Conservation (phyloP, 176 grass and related monocot species). For the Ensete glaucum region DNA sequence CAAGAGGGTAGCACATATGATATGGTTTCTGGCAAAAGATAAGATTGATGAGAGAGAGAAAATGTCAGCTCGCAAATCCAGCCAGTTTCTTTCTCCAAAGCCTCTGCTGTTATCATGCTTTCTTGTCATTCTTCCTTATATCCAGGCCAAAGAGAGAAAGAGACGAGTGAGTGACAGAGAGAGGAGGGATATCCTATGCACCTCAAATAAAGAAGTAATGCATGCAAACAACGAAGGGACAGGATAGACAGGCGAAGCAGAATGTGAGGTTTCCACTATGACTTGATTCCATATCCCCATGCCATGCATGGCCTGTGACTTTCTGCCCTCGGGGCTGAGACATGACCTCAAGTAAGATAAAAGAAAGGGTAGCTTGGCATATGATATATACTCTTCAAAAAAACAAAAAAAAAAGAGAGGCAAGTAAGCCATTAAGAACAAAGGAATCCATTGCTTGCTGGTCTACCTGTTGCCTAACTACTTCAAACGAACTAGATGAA, state of each 20-base stretch:
- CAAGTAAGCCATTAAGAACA: no score
- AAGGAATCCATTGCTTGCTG: not conserved
- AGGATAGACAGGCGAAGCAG: slow-evolving; percentile 10
- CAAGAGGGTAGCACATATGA: no score
- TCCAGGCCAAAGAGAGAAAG: not conserved
- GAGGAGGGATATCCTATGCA: not conserved
- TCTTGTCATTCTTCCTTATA: slow-evolving; percentile 4
- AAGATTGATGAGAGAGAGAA: no score
- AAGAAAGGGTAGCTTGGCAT: not conserved
- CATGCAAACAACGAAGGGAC: not conserved
- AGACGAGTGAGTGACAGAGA: not conserved
- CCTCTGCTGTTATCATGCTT: not conserved
- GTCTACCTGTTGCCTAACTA: not conserved
- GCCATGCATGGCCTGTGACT: not conserved
- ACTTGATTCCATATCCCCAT: not conserved
- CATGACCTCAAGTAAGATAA: not conserved
- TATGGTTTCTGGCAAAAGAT: no score
- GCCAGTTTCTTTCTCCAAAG: no score
- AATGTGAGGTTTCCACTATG: not conserved
- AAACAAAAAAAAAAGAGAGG: no score
- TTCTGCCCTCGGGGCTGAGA: not conserved
- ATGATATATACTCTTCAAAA: no score
- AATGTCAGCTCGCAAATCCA: no score
- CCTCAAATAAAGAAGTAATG: not conserved
- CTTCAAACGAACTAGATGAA: no score